Percentiles rank a stretch among this genome's conserved stretches.
Evolutionary conservation across 345 rosid genomes (phyloP).

Genomic region (Salix arbutifolia): DNA sequence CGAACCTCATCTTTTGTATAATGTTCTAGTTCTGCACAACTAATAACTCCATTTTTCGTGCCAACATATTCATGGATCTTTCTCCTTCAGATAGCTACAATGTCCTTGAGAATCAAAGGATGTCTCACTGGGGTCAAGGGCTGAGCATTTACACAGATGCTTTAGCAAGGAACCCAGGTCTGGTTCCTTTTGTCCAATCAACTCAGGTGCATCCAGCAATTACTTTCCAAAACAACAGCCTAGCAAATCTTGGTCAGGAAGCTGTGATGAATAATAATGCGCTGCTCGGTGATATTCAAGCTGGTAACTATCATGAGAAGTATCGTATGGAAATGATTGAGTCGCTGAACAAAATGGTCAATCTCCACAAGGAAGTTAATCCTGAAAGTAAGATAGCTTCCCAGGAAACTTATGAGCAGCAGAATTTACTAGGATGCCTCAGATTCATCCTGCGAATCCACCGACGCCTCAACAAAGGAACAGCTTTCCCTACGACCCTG

Average conservation of each 20-base stretch:
- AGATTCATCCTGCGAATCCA: background rate
- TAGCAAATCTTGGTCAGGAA: background rate
- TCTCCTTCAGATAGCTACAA: constrained; percentile 12
- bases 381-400: background rate
- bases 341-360: constrained; percentile 1
- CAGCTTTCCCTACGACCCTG: background rate
- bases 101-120: background rate
- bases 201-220: background rate
- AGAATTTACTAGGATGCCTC: background rate
- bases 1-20: background rate
- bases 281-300: constrained; percentile 1
- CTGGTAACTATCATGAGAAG: background rate
- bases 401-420: background rate
- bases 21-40: background rate
- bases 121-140: constrained; percentile 5
- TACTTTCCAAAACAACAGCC: background rate
- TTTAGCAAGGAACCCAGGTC: constrained; percentile 5
- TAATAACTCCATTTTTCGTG: constrained; percentile 8
- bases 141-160: background rate
- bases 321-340: background rate
- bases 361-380: background rate
- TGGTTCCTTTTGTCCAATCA: background rate
- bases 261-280: background rate
- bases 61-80: constrained; percentile 27
- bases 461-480: constrained; percentile 2